These are phyloP conservation scores for Phytophthora pinifolia DNA, from an alignment of 352 stramenopile genomes.

Conservation along the genomic window DNA sequence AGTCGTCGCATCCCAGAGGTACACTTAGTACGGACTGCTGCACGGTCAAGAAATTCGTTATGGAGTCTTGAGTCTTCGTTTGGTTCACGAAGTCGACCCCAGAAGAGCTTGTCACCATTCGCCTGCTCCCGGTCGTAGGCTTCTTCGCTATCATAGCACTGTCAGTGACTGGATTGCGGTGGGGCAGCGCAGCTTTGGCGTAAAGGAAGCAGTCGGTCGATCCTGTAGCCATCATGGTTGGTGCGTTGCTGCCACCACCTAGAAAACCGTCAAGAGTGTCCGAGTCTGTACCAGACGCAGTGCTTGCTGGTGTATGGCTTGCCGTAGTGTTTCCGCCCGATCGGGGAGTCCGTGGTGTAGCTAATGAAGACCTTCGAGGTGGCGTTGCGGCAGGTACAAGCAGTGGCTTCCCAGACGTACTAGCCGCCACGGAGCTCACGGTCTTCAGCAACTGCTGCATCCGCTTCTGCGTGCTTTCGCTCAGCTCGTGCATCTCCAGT, in stretches of 20 bases:
- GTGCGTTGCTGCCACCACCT: background rate
- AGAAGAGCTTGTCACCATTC: too few relatives aligned
- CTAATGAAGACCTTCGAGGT: conserved; percentile 10
- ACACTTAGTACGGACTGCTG: conserved; percentile 34
- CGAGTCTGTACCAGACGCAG: background rate
- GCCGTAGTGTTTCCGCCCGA: conserved; percentile 1
- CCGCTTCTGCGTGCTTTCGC: conserved; percentile 27
- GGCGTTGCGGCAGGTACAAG: background rate
- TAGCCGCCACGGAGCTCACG: conserved; percentile 5
- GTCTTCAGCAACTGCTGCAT: conserved; percentile 36
- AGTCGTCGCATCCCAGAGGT: conserved; percentile 25
- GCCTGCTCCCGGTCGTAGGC: conserved; percentile 3
- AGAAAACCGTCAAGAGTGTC: conserved; percentile 4
- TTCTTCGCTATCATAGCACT: conserved; percentile 13
- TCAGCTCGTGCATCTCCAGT: conserved; percentile 40
- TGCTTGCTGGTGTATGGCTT: background rate
- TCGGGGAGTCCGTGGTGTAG: conserved; percentile 7
- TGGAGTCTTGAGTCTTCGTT: conserved; percentile 4
- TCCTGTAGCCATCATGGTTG: conserved; percentile 21
- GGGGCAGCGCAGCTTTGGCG: conserved; percentile 41
- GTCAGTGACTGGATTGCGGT: conserved; percentile 11
- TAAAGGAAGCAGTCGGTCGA: conserved; percentile 47
- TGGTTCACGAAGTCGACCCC: too few relatives aligned
- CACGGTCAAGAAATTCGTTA: conserved; percentile 25
- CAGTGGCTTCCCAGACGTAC: conserved; percentile 4